Evolutionary conservation across 2,329 filamentous ascomycete genomes (phyloP).

Genomic region (Fusarium camptoceras): DNA sequence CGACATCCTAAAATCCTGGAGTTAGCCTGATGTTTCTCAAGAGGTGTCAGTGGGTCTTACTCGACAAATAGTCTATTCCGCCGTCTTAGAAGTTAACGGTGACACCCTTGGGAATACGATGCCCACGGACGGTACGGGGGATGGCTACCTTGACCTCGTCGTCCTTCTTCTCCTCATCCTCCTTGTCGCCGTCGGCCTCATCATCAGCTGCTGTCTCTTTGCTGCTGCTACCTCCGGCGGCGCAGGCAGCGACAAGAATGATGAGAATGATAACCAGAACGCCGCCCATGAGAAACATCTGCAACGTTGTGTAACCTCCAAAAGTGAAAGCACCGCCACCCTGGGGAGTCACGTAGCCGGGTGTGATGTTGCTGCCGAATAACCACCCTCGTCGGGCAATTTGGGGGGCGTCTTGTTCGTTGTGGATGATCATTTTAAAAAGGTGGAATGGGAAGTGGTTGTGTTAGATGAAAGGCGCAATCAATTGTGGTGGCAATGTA

Average conservation of each 20-base stretch:
- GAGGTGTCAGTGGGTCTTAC: not conserved
- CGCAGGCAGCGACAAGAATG: not conserved
- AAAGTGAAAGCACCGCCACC: not conserved
- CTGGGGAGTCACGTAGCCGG: not conserved
- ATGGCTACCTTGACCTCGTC: too few relatives aligned
- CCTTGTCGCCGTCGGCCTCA: not conserved
- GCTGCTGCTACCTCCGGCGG: too few relatives aligned
- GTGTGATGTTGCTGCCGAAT: too few relatives aligned
- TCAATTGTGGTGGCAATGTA: not conserved
- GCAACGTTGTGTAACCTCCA: not conserved
- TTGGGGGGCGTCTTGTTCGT: not conserved
- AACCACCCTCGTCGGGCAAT: not conserved
- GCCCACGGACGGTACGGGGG: too few relatives aligned
- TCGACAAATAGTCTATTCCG: not conserved
- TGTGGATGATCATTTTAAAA: not conserved
- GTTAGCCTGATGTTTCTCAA: not conserved
- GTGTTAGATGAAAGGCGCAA: rapidly evolving
- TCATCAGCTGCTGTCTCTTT: not conserved
- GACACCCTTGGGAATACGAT: too few relatives aligned
- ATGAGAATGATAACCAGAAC: not conserved
- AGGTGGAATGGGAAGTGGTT: not conserved
- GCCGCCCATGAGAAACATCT: not conserved
- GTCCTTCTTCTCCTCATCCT: not conserved
- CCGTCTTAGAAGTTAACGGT: too few relatives aligned
- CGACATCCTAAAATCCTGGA: not conserved